Base-by-base conservation (phyloP, 805 yeast species). In the Limtongia smithiae region DNA sequence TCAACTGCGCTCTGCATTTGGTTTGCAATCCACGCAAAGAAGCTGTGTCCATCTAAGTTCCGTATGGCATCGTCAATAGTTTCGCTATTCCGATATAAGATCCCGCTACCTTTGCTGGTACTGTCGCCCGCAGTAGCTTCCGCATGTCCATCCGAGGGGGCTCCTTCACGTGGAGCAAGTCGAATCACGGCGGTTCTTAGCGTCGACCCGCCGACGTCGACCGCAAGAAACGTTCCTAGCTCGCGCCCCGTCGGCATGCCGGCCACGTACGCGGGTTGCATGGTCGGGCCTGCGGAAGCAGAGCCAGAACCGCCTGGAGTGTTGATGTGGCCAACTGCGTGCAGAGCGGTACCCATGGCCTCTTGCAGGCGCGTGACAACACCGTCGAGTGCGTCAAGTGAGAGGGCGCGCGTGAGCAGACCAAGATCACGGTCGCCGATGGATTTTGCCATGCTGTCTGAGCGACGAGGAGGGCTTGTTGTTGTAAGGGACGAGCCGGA, bases 201-300 rank as follows among this genome's bases (percentile, higher is more conserved):
- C 59, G 88, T 86, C 41, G 96, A 86, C 37, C 96, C 96, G 52
- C 97, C 97, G 42, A 89, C 72, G 64, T 89, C 96, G 4, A 91
- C 90, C 46, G 96, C 94, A 47, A 88, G 69, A 50, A 73, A 77
- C 35, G 83, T 71, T 31, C 96, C 96, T 41, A 68, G 68, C 65
- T 89, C 96, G 37, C 76, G 71, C 31, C 96, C 96, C 30, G 75
- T 77, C 22, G 96, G 97, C 56, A 83, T 74, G 6, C 76, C 73
- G 3, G 89, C 82, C 20, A 87, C 88, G 62, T 69, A 88, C 1
- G 94, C 77, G 33, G 96, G 95, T 54, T 87, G 81, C 96, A 89
- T 89, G 1, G 56, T 51, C 40, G 41, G 34, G 11, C 30, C n/a
- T 34, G 45, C 8, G 33, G 34, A 41, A 15, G 40, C 27, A 17